Base-by-base conservation (phyloP, 495 filamentous ascomycete genomes). In the Evansstolkia leycettana region DNA sequence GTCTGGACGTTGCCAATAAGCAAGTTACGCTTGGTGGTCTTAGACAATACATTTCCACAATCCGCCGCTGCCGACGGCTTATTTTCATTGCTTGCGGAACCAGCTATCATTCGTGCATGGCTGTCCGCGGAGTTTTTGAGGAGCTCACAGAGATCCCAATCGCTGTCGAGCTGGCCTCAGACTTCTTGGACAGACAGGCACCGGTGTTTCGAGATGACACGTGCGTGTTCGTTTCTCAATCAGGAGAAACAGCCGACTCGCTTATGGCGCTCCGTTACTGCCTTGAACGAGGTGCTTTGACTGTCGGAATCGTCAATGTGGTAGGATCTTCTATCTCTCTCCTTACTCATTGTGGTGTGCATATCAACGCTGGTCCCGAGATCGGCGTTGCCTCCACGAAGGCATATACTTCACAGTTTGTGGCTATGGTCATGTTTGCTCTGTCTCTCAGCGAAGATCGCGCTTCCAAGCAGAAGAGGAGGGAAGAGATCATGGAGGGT, bases 141-240 rank as follows among this genome's bases (percentile, higher is more conserved):
- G 90, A 98, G 66, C 71, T 98, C 39, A 88, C 90, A 13, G 90
- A 98, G 61, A 96, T 98, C 39, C 90, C 90, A 8, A 96, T 98
- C 48, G 74, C 90, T 2, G 92, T 96, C 18, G 90, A 98, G 59
- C 69, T 98, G 45, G 90, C 90, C 20, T 98, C 90, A 32, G 90
- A 98, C 63, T 98, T 98, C 73, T 72, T 98, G 39, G 90, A 98
- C 51, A 79, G 90, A 56, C 76, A 94, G 58, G 92, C 90, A 2
- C 90, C 90, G n/a, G 88, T 98, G 17, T 98, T 98, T 83, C 83
- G 90, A 64, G 90, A 98, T 50, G 89, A 98, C 62, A 96, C 92
- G 15, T 96, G 90, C 59, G 87, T 98, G 20, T 98, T 98, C 50
- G 90, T 96, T 32, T 98, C 90, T 0, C 90, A 98, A 58, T 98